phyloP scores from a whole-genome alignment of 352 stramenopile genomes.

The Pythium myriotylum region DNA sequence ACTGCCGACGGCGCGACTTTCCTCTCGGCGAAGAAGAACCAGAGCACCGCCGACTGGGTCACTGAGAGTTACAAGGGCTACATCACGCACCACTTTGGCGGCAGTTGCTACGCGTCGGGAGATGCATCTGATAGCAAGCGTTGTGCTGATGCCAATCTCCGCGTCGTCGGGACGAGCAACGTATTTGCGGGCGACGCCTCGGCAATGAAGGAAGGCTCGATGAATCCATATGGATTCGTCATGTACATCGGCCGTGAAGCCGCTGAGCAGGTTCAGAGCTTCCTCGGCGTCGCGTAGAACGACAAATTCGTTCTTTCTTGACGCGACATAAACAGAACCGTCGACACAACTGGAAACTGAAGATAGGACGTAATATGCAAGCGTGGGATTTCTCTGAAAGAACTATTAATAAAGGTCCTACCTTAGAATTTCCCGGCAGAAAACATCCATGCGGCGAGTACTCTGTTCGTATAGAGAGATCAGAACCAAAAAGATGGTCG shows the following conservation, averaged over 20 bases:
- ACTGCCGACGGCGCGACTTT: slow-evolving; percentile 47
- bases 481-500: too few relatives aligned
- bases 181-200: slow-evolving; percentile 65
- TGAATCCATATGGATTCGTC: slow-evolving; percentile 80
- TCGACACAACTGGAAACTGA: too few relatives aligned
- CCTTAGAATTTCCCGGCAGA: too few relatives aligned
- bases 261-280: slow-evolving; percentile 40
- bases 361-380: too few relatives aligned
- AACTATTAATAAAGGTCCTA: too few relatives aligned
- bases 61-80: slow-evolving; percentile 22
- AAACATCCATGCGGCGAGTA: too few relatives aligned
- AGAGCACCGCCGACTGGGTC: slow-evolving; percentile 39
- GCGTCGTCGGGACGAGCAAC: slow-evolving; percentile 69
- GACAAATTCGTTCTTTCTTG: too few relatives aligned
- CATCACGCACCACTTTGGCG: slow-evolving; percentile 66
- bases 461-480: too few relatives aligned
- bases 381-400: too few relatives aligned
- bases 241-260: slow-evolving; percentile 72
- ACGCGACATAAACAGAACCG: too few relatives aligned
- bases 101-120: slow-evolving; percentile 61
- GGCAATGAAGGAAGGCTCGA: slow-evolving; percentile 62
- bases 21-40: slow-evolving; percentile 42
- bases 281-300: slow-evolving; percentile 26
- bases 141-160: slow-evolving; percentile 64
- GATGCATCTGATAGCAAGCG: slow-evolving; percentile 44